Evolutionary conservation across 495 filamentous ascomycete species (phyloP).

Genomic region (Xylaria nigripes): DNA sequence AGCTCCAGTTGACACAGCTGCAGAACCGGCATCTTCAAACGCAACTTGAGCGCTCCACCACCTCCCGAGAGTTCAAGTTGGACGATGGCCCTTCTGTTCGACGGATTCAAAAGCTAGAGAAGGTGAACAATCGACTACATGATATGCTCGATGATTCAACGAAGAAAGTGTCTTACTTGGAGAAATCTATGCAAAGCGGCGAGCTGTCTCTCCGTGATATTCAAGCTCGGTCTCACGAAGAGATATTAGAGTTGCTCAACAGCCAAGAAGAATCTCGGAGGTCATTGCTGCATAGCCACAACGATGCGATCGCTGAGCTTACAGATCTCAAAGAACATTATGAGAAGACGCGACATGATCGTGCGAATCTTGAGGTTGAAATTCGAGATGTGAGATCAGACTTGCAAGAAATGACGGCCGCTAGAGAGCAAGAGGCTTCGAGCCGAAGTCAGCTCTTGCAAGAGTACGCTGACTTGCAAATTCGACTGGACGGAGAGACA

Average conservation of each 20-base stretch:
- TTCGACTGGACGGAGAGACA: conserved; percentile 79
- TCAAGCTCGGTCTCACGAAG: conserved; percentile 88
- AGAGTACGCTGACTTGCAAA: conserved; percentile 91
- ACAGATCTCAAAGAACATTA: conserved; percentile 76
- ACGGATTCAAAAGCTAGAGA: conserved; percentile 84
- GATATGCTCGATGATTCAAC: conserved; percentile 92
- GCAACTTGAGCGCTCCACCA: conserved; percentile 60
- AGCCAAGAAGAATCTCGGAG: conserved; percentile 86
- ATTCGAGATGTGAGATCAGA: conserved; percentile 78
- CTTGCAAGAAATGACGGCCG: conserved; percentile 65
- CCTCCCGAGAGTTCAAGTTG: conserved; percentile 48
- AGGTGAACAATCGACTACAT: conserved; percentile 85
- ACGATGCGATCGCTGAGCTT: conserved; percentile 75
- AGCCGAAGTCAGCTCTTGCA: conserved; percentile 82
- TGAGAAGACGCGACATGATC: conserved; percentile 74
- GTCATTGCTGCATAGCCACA: conserved; percentile 73
- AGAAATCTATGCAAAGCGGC: conserved; percentile 80
- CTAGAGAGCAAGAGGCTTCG: conserved; percentile 73
- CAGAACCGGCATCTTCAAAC: conserved; percentile 89
- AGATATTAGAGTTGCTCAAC: conserved; percentile 87
- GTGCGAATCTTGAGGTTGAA: conserved; percentile 76
- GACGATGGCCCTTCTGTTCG: conserved; percentile 80
- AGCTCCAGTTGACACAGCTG: conserved; percentile 92
- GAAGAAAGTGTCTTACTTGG: conserved; percentile 85
- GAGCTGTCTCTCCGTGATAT: conserved; percentile 86